A percentile compares a stretch with the other conserved stretches of the same genome.
These are phyloP conservation scores for Blumeriella jaapii DNA, from an alignment of 2,329 filamentous ascomycete genomes.

Conservation along the genomic window DNA sequence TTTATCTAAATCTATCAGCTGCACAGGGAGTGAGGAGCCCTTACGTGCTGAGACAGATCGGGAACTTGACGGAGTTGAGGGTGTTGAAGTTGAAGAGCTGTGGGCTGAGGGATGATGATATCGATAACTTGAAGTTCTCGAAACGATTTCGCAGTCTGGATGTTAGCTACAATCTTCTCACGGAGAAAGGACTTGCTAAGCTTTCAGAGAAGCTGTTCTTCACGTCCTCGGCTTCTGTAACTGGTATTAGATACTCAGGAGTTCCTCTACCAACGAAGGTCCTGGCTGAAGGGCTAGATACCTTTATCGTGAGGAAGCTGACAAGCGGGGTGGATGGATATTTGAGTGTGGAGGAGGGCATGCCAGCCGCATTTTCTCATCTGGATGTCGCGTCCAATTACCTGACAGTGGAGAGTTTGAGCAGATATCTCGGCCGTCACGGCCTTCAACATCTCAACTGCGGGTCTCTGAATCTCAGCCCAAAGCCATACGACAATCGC, in stretches of 20 bases:
- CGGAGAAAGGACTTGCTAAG: constrained; percentile 11
- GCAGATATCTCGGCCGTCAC: constrained; percentile 7
- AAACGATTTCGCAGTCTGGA: constrained; percentile 13
- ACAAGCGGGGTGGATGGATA: constrained; percentile 11
- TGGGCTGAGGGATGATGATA: constrained; percentile 14
- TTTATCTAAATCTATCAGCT: constrained; percentile 16
- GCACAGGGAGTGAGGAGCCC: constrained; percentile 13
- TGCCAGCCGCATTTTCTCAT: constrained; percentile 14
- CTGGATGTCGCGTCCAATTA: constrained; percentile 13
- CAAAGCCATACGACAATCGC: constrained; percentile 7
- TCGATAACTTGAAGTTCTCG: constrained; percentile 11
- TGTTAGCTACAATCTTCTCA: constrained; percentile 15
- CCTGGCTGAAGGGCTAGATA: constrained; percentile 8
- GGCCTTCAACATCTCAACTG: constrained; percentile 14
- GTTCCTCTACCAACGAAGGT: constrained; percentile 6
- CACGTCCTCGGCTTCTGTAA: too few relatives aligned
- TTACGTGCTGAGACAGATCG: constrained; percentile 13
- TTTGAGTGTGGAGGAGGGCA: constrained; percentile 10
- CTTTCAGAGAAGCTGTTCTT: constrained; percentile 11
- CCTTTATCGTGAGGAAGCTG: constrained; percentile 7
- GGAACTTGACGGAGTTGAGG: constrained; percentile 9
- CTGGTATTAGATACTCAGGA: constrained; percentile 10
- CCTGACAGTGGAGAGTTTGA: constrained; percentile 9
- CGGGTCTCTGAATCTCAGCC: constrained; percentile 13
- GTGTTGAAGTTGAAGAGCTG: constrained; percentile 15